Base-by-base conservation (phyloP, 805 yeast species). In the Nakazawaea peltata region DNA sequence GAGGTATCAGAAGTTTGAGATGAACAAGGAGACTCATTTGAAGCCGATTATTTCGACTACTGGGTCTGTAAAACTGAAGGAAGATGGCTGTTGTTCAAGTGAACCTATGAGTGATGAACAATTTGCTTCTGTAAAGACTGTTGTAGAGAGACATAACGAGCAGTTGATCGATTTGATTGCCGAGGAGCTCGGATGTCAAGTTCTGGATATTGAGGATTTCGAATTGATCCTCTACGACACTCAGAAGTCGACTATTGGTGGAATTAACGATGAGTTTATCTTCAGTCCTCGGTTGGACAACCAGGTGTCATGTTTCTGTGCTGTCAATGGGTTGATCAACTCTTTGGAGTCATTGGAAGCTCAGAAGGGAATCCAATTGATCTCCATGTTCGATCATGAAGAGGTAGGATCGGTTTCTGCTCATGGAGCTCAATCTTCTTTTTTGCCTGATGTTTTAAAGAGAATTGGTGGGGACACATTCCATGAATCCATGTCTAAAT, bases 341-440 rank as follows among this genome's bases (percentile, higher is more conserved):
- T 58, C 71, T 0, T 23, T 50, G 2, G 53, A 60, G 10, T 48
- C 53, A 14, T 54, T 81, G 28, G 58, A 53, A 1, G 46, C 57
- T 1, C 80, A 75, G 38, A 43, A 61, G 2, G 81, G 84, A 29
- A 76, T 86, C 28, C 77, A 81, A 50, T 55, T 88, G 51, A 68
- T 87, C 36, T 78, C 95, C 0, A 65, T 88, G 41, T 90, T 92
- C 56, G 98, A 90, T 55, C 97, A 92, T 56, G 98, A 90, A 59
- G 98, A 90, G 56, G 71, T 90, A 45, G 98, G 98, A 1, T 87
- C 97, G 2, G 67, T 77, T 7, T 81, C 95, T 13, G 95, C 95
- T 11, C 97, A 90, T 58, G 98, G 98, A 44, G 98, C 98, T 1
- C 88, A 85, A 50, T 86, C 97, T 2, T 82, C 88, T 41, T 85